phyloP scores from a whole-genome alignment of 1,139 yeast species.

The Hyphopichia burtonii region DNA sequence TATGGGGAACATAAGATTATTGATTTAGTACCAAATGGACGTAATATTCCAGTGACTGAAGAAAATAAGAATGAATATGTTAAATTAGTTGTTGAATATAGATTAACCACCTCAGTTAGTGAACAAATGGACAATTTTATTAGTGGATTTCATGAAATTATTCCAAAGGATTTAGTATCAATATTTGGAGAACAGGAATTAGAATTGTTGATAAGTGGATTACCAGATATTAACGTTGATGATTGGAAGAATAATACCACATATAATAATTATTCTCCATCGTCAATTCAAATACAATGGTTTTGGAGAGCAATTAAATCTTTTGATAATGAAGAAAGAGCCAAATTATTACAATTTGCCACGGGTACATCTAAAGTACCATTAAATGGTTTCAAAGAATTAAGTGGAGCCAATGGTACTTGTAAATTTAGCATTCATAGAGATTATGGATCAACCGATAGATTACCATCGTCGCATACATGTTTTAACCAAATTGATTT shows the following conservation, averaged over 20 bases:
- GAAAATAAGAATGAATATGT: conserved; percentile 91
- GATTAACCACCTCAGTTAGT: conserved; percentile 77
- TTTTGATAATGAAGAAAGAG: conserved; percentile 91
- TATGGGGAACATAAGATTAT: conserved; percentile 84
- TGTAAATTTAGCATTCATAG: conserved; percentile 88
- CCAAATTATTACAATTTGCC: conserved; percentile 89
- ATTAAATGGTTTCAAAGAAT: conserved; percentile 84
- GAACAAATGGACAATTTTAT: conserved; percentile 88
- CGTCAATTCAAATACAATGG: conserved; percentile 90
- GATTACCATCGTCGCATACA: conserved; percentile 94
- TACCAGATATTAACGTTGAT: conserved; percentile 92
- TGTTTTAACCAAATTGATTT: conserved; percentile 94
- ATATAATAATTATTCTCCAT: conserved; percentile 80
- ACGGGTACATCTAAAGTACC: conserved; percentile 99
- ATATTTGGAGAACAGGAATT: conserved; percentile 95
- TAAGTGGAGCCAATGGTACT: conserved; percentile 85
- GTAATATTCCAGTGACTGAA: conserved; percentile 84
- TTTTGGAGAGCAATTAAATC: conserved; percentile 98
- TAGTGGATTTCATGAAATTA: conserved; percentile 86
- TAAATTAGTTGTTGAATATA: conserved; percentile 77
- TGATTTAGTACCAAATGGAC: conserved; percentile 80
- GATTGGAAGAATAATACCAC: conserved; percentile 91
- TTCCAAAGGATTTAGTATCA: conserved; percentile 81
- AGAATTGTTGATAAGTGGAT: conserved; percentile 87
- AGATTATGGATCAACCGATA: conserved; percentile 80